Conservation (phyloP, 129 eudicot species). For the Flaveria brownii region DNA sequence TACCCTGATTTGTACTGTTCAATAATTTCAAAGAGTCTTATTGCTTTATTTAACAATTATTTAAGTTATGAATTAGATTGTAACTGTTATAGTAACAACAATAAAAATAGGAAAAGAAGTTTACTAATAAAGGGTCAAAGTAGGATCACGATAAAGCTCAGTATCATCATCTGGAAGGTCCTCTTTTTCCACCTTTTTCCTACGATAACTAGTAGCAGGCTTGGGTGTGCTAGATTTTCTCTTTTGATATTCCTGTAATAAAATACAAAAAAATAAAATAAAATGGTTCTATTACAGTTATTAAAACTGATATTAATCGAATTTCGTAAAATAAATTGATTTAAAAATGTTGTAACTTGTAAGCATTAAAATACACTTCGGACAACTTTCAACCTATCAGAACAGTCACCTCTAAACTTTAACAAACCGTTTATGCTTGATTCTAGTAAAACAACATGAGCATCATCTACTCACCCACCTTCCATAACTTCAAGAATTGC, state of each 20-base stretch:
- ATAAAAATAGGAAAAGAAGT: slow-evolving; percentile 23
- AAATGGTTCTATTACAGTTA: background rate
- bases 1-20: slow-evolving; percentile 69
- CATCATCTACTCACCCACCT: slow-evolving; percentile 44
- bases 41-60: slow-evolving; percentile 5
- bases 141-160: slow-evolving; percentile 74
- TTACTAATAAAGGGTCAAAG: slow-evolving; percentile 75
- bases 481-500: slow-evolving; percentile 79
- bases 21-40: slow-evolving; percentile 26
- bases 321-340: background rate
- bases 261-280: background rate
- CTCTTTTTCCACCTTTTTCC: slow-evolving; percentile 85
- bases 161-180: slow-evolving; percentile 73
- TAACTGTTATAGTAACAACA: background rate
- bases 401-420: background rate
- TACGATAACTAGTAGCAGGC: slow-evolving; percentile 89
- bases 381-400: background rate
- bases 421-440: background rate
- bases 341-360: background rate
- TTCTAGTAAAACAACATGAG: background rate
- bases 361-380: background rate
- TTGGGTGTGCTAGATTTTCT: slow-evolving; percentile 55
- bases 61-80: slow-evolving; percentile 5
- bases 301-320: background rate
- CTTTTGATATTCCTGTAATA: slow-evolving; percentile 69